Base-by-base conservation (phyloP, 2,329 filamentous ascomycete genomes). In the Pseudohalonectria lignicola region DNA sequence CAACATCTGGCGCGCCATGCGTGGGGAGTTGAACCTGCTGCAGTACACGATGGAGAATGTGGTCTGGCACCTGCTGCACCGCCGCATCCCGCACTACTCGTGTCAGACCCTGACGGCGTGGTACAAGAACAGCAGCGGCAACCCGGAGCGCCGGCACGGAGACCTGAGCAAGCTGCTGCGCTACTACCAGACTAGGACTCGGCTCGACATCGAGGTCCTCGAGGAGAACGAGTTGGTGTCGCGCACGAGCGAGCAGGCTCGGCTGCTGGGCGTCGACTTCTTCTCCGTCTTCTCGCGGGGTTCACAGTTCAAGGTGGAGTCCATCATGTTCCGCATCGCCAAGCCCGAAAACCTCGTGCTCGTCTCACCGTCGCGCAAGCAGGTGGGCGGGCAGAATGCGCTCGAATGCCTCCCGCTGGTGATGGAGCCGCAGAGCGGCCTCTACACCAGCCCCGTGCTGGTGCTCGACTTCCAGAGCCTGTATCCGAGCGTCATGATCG, bases 31-130 rank as follows among this genome's bases (percentile, higher is more conserved):
- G 20, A 93, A 88, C 48, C 64, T 98, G 20, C 69, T 94, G 10
- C 88, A 95, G 53, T 96, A 98, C 53, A 94, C 85, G 0, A 83
- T 96, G 76, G 92, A 96, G 57, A 95, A 94, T 50, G 86, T 96
- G 4, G 85, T 78, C 0, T 96, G 93, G 65, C 87, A 96, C 59
- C 59, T 96, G 1, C 69, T 98, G 2, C 87, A 94, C 48, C 78
- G 78, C 23, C 77, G 90, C 3, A 82, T 96, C 36, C 92, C 92
- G 5, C 86, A 94, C 55, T 95, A 94, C 54, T 69, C 80, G 2
- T 85, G 84, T 62, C 69, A 71, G 21, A 82, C 83, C 20, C 63
- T 98, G 45, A 94, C 90, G 1, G 61, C 60, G 30, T 98, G 90
- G 90, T 93, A 88, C 51, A 26, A 12, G 8, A 26, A 26, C 23